Base-by-base conservation (phyloP, 2,329 filamentous ascomycete species). In the Nothophoma quercina region DNA sequence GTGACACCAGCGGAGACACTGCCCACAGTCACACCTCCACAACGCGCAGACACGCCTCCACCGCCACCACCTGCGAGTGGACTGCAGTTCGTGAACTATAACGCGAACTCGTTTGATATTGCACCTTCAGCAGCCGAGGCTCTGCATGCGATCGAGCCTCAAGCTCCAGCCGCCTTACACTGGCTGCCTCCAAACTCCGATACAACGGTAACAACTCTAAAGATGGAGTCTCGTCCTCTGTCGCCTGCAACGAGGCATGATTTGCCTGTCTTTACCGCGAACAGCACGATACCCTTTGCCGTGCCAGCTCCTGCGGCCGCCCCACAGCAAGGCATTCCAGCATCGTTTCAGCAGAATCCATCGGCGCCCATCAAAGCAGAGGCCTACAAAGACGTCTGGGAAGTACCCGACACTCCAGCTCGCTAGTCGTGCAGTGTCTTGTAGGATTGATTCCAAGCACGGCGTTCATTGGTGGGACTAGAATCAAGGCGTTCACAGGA, bases 201-300 rank as follows among this genome's bases (percentile, higher is more conserved):
- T n/a, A 49, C 58, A 7, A 44, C 48, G 15, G 43, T 55, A 33
- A 29, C 41, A 19, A 48, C 51, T 25, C 36, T 39, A 7, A 41
- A 55, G 29, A 43, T 21, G n/a, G 46, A 22, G 18, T 34, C 56
- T 13, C 59, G 43, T n/a, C 61, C 60, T 33, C 53, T 66, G 58
- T 68, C 71, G 32, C 64, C 70, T 2, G 53, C 69, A 10, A 65
- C 67, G 34, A 77, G 72, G 52, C 68, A 75, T 15, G 76, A 77
- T 18, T 67, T 84, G 22, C 81, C 82, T 2, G 70, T 80, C 0
- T 82, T 83, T 52, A 79, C 77, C 15, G 74, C 81, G 1, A 68
- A 63, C 26, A 63, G 72, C 7, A 45, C 53, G 6, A 75, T 75
- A 44, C 72, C 72, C 3, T 75, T 75, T 49, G 71, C 70, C 7